Base-by-base conservation (phyloP, 805 yeast species). In the Myxozyma sirexii region DNA sequence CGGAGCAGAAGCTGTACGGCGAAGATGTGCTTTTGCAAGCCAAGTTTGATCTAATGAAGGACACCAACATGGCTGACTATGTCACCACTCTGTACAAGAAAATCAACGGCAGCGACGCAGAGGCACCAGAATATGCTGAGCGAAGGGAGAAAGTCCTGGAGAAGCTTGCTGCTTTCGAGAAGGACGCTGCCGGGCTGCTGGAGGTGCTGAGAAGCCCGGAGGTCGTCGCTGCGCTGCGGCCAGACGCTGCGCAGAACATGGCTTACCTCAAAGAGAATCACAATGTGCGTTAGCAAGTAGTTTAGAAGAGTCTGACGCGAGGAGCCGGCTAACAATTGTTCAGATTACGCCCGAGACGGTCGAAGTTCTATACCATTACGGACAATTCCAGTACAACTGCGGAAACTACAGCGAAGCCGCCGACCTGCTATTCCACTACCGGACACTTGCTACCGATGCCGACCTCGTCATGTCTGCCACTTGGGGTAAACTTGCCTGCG, bases 401-500 rank as follows among this genome's bases (percentile, higher is more conserved):
- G 88, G 88, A 65, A 83, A 83, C 68, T 84, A 84, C 71, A 79
- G 73, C 59, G 78, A 80, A 75, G 85, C 87, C 5, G 77, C 84
- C 33, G 87, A 84, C 69, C 72, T 84, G 56, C 73, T 84, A 65
- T 79, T 79, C 67, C 84, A 82, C 70, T 84, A 83, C 70, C 75
- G 85, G 70, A 77, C 81, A 13, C 73, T 84, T 21, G 49, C 86
- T 8, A 79, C 81, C 21, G 79, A 83, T 71, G 73, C 74, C 61
- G 82, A 81, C 27, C 72, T 79, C 61, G 77, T 80, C 63, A 70
- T 80, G 57, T 80, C 82, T 61, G 84, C 86, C 21, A 82, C 87
- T 3, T 85, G 90, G 88, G 89, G 89, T 66, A 80, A 80, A 70
- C 75, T 84, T n/a, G 86, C 88, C 1, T 77, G 82, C 29, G 86